Evolutionary conservation across 1,284 basidiomycete genomes (phyloP).

Genomic region (Pulchroboletus neoregius): DNA sequence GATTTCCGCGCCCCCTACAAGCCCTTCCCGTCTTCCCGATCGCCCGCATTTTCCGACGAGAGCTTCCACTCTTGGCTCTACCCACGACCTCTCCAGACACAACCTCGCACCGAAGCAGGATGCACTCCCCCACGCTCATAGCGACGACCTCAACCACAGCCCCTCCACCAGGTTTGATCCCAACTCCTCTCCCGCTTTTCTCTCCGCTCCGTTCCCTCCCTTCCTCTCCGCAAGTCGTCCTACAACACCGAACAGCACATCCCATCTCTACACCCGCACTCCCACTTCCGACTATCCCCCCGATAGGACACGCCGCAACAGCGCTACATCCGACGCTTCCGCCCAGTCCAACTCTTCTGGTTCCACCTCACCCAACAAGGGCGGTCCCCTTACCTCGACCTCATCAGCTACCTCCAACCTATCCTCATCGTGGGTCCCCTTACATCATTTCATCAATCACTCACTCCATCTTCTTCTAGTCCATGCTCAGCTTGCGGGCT

Average conservation of each 20-base stretch:
- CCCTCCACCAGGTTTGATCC: conserved; percentile 25
- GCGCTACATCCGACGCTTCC: conserved; percentile 49
- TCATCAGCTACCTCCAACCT: conserved; percentile 42
- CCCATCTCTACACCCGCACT: conserved; percentile 42
- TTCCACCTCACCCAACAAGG: conserved; percentile 39
- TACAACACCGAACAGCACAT: conserved; percentile 47
- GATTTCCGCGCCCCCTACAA: conserved; percentile 34
- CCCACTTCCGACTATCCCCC: conserved; percentile 52
- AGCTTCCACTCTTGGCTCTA: conserved; percentile 53
- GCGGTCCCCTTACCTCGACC: conserved; percentile 45
- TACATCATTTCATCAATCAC: conserved; percentile 17
- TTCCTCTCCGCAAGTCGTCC: conserved; percentile 51
- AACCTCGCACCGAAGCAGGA: conserved; percentile 39
- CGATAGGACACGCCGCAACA: conserved; percentile 40
- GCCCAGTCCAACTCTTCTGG: conserved; percentile 44
- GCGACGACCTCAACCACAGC: conserved; percentile 68
- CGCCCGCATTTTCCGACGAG: conserved; percentile 53
- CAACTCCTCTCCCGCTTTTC: conserved; percentile 21
- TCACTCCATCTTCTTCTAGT: conserved; percentile 37
- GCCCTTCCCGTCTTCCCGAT: conserved; percentile 42
- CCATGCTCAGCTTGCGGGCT: conserved; percentile 71
- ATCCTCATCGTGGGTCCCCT: conserved; percentile 42
- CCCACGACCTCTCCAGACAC: conserved; percentile 51
- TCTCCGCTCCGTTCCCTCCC: conserved; percentile 46
- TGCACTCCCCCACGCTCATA: conserved; percentile 45